Conservation (phyloP, 495 filamentous ascomycete genomes). For the Lindgomyces ingoldianus region DNA sequence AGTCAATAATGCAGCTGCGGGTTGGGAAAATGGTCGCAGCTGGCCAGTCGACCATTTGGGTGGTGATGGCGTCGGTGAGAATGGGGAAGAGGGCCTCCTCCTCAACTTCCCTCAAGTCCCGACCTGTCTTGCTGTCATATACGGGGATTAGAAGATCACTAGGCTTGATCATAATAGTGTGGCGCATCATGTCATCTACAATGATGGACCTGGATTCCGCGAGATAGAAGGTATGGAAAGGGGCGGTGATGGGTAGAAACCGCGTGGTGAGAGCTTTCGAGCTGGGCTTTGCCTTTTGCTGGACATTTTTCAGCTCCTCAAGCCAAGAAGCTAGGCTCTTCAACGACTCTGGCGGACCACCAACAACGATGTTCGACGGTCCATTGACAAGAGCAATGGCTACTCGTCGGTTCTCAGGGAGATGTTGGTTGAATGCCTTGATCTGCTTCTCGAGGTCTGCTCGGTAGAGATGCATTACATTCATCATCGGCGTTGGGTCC, state of each 20-base stretch:
- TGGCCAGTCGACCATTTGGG: slow-evolving; percentile 40
- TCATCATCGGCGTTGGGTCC: slow-evolving; percentile 24
- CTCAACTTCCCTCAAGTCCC: slow-evolving; percentile 36
- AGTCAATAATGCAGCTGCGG: slow-evolving; percentile 38
- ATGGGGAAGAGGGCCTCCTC: slow-evolving; percentile 34
- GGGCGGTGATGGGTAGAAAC: slow-evolving; percentile 43
- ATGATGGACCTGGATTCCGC: slow-evolving; percentile 18
- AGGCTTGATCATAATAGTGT: slow-evolving; percentile 24
- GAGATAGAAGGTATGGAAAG: slow-evolving; percentile 47
- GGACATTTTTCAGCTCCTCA: slow-evolving; percentile 26
- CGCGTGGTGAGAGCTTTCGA: slow-evolving; percentile 29
- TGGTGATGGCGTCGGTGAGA: slow-evolving; percentile 20
- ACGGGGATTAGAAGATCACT: slow-evolving; percentile 43
- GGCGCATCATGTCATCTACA: slow-evolving; percentile 30
- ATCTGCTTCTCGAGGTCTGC: slow-evolving; percentile 18
- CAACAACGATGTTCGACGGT: slow-evolving; percentile 42
- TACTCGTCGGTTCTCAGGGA: slow-evolving; percentile 24
- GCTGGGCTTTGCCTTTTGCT: slow-evolving; percentile 33
- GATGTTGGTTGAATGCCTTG: slow-evolving; percentile 7
- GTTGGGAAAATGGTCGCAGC: slow-evolving; percentile 31
- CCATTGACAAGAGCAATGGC: slow-evolving; percentile 42
- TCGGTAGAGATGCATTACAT: slow-evolving; percentile 7
- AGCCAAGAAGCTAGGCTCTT: slow-evolving; percentile 19
- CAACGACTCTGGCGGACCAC: slow-evolving; percentile 41
- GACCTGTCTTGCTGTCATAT: slow-evolving; percentile 44